phyloP scores from a whole-genome alignment of 129 eudicot genomes.

The Tagetes patula region DNA sequence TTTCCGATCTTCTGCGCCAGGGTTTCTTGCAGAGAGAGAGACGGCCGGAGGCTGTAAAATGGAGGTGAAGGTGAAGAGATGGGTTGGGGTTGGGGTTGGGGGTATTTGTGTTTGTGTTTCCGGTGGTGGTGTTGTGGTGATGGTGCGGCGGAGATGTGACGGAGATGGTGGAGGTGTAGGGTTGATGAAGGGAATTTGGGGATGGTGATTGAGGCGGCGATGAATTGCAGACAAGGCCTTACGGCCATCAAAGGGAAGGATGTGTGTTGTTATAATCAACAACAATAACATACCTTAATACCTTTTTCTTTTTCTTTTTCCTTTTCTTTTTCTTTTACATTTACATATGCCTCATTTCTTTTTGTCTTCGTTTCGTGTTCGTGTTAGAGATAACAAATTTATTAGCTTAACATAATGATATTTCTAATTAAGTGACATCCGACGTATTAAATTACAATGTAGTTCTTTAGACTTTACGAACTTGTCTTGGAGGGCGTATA shows the following conservation, averaged over 20 bases:
- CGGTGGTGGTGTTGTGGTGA: conserved; percentile 25
- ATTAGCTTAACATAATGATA: too few species aligned
- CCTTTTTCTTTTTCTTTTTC: conserved; percentile 12
- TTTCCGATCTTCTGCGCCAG: conserved; percentile 98
- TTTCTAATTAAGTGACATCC: too few species aligned
- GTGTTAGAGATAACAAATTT: too few species aligned
- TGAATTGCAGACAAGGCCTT: conserved; percentile 65
- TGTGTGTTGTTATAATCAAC: conserved; percentile 20
- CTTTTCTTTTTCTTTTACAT: background rate
- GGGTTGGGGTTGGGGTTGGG: conserved; percentile 19
- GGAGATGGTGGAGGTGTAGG: conserved; percentile 41
- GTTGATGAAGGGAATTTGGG: conserved; percentile 26
- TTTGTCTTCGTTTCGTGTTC: background rate
- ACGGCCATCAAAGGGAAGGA: conserved; percentile 76
- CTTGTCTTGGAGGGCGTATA: too few species aligned
- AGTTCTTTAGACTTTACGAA: too few species aligned
- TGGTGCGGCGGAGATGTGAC: conserved; percentile 25
- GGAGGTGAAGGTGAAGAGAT: conserved; percentile 27
- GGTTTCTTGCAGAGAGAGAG: conserved; percentile 44
- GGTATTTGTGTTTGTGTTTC: conserved; percentile 29
- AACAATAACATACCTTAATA: conserved; percentile 19
- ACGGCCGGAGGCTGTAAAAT: conserved; percentile 39
- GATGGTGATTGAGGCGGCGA: conserved; percentile 34
- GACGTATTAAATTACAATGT: too few species aligned
- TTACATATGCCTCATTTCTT: background rate